phyloP scores from a whole-genome alignment of 495 filamentous ascomycete genomes.

The Viridothelium virens region DNA sequence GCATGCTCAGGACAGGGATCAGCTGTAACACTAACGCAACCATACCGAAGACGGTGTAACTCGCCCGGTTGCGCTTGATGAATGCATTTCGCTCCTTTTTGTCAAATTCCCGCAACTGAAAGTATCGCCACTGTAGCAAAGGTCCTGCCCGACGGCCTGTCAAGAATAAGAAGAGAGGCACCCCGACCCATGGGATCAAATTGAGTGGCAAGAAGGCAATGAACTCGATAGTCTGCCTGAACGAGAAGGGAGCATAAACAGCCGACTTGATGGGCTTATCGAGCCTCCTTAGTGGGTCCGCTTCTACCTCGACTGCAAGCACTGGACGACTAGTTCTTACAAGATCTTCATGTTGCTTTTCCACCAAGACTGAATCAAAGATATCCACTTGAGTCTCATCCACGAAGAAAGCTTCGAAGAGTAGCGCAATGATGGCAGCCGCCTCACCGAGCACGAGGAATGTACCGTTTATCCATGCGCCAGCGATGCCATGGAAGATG shows the following conservation, averaged over 20 bases:
- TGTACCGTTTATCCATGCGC: slow-evolving; percentile 55
- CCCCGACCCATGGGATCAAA: slow-evolving; percentile 56
- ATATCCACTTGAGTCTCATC: slow-evolving; percentile 62
- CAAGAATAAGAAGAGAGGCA: slow-evolving; percentile 54
- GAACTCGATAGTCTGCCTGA: slow-evolving; percentile 40
- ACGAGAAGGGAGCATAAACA: slow-evolving; percentile 54
- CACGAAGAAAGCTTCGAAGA: slow-evolving; percentile 63
- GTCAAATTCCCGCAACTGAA: slow-evolving; percentile 49
- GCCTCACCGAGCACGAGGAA: slow-evolving; percentile 62
- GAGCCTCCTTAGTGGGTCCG: slow-evolving; percentile 47
- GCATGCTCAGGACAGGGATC: slow-evolving; percentile 55
- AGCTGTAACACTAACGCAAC: slow-evolving; percentile 54
- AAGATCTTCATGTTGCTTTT: slow-evolving; percentile 51
- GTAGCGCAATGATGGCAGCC: slow-evolving; percentile 49
- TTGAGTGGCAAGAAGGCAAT: slow-evolving; percentile 52
- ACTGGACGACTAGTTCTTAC: slow-evolving; percentile 49
- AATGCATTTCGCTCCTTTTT: slow-evolving; percentile 52
- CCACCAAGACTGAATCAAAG: slow-evolving; percentile 56
- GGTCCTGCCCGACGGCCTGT: slow-evolving; percentile 59
- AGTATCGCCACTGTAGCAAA: slow-evolving; percentile 61
- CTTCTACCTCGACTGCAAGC: slow-evolving; percentile 41
- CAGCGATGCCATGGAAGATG: slow-evolving; percentile 48
- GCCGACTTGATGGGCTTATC: slow-evolving; percentile 52
- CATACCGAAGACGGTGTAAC: slow-evolving; percentile 63
- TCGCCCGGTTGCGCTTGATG: slow-evolving; percentile 44